Conservation (phyloP, 2,329 filamentous ascomycete genomes). For the Alternaria sp. region DNA sequence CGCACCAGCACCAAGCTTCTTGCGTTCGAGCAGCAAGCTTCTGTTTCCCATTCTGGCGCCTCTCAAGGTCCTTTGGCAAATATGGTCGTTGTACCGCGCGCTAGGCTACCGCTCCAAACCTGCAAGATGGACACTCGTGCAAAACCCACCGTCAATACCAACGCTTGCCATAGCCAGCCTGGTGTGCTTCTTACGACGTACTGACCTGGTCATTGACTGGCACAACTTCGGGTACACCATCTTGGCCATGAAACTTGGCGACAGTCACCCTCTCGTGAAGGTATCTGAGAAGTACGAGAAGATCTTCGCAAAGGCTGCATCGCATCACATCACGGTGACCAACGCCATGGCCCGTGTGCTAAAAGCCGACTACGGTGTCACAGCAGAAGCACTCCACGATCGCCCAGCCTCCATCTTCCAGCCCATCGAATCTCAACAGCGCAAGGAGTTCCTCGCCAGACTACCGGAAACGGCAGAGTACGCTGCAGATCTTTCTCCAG, state of each 20-base stretch:
- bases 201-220: slow-evolving; percentile 90
- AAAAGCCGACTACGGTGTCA: slow-evolving; percentile 70
- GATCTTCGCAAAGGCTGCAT: slow-evolving; percentile 71
- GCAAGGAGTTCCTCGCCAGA: slow-evolving; percentile 66
- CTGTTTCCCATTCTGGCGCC: slow-evolving; percentile 82
- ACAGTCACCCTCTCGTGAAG: slow-evolving; percentile 75
- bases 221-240: slow-evolving; percentile 99
- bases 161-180: slow-evolving; percentile 80
- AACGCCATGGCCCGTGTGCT: slow-evolving; percentile 85
- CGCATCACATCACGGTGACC: slow-evolving; percentile 86
- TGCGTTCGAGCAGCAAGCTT: slow-evolving; percentile 72
- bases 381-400: slow-evolving; percentile 69
- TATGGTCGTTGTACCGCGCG: slow-evolving; percentile 72
- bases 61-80: slow-evolving; percentile 85
- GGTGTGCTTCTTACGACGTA: slow-evolving; percentile 78
- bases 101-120: slow-evolving; percentile 79
- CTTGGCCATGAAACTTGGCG: slow-evolving; percentile 71
- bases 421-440: slow-evolving; percentile 62
- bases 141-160: slow-evolving; percentile 95
- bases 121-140: slow-evolving; percentile 84
- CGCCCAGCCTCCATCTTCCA: slow-evolving; percentile 84
- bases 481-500: slow-evolving; percentile 61
- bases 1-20: slow-evolving; percentile 68
- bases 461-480: slow-evolving; percentile 71
- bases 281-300: slow-evolving; percentile 82